Conservation (phyloP, 164 flowering plant species). For the Protea cynaroides region DNA sequence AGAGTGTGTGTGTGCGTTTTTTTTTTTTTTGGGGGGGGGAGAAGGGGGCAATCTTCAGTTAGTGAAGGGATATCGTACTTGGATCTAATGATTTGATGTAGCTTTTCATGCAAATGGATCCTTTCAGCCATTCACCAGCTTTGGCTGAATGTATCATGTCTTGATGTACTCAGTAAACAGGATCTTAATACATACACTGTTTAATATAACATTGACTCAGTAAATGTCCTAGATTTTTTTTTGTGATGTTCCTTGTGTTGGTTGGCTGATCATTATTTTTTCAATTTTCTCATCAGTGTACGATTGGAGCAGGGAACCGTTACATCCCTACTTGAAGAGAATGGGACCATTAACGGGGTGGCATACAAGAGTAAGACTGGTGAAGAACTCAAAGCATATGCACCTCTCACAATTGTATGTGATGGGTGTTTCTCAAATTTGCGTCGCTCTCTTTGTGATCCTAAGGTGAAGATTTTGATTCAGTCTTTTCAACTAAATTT, state of each 20-base stretch:
- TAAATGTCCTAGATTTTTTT: too few species aligned
- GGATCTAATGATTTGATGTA: too few species aligned
- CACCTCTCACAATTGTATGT: slow-evolving; percentile 87
- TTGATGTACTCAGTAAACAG: too few species aligned
- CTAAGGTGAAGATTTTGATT: slow-evolving; percentile 46
- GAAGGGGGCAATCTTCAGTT: neutral
- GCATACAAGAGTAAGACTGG: slow-evolving; percentile 64
- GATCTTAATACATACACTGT: too few species aligned
- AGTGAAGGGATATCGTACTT: too few species aligned
- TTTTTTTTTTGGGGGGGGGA: too few species aligned
- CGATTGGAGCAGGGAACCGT: slow-evolving; percentile 75
- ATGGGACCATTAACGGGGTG: slow-evolving; percentile 74
- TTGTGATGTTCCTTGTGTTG: slow-evolving; percentile 8
- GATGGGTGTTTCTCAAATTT: slow-evolving; percentile 96
- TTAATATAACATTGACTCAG: too few species aligned
- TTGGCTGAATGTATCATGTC: too few species aligned
- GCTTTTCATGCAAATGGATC: too few species aligned
- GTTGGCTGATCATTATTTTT: neutral
- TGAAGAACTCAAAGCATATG: slow-evolving; percentile 52
- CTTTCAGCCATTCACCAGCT: too few species aligned
- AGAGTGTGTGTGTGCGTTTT: too few species aligned
- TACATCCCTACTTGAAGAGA: slow-evolving; percentile 71
- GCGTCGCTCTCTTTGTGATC: slow-evolving; percentile 75
- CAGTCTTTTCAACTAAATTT: neutral
- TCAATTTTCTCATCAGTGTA: slow-evolving; percentile 39